Base-by-base conservation (phyloP, 352 stramenopile species). In the Globisporangium nagaii region DNA sequence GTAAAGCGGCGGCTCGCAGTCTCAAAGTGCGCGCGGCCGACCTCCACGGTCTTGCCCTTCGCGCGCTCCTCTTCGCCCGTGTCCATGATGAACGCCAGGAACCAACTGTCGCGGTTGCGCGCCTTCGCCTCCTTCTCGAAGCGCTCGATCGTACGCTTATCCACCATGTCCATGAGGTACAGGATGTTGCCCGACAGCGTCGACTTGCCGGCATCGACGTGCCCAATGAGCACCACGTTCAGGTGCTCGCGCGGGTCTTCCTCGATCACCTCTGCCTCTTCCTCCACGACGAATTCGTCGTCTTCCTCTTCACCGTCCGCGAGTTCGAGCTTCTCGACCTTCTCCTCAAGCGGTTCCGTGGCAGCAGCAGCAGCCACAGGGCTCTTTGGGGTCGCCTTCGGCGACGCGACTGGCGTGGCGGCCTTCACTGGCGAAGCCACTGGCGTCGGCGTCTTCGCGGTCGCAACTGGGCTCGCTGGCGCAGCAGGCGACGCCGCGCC, bases 51-150 rank as follows among this genome's bases (percentile, higher is more conserved):
- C 56, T 79, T 88, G 27, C 78, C 79, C 79, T 99, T 99, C 17
- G 93, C 94, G 41, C 96, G 87, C 68, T 99, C 97, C 60, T 99
- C 96, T 70, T 99, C 97, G 57, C 98, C 97, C 22, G 97, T 99
- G 77, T 99, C 97, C 96, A 99, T 99, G 69, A 99, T 99, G 70
- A 98, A 99, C 17, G 97, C 97, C 25, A 99, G 68, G 73, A 99
- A 99, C 79, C 79, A 90, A 49, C 65, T 83, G 59, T 89, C 81
- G 52, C 79, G 79, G 71, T 90, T 86, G 39, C 81, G 79, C 27
- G 88, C 75, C 63, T 99, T 99, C 24, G 97, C 97, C 68, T 99
- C 97, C 35, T 90, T 88, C 79, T 99, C 96, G 69, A 97, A 99
- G 55, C 96, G 93, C 78, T 99, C 96, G 68, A 99, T 99, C 12